phyloP scores from a whole-genome alignment of 1,139 yeast species.

The Protomyces lactucae-debilis region DNA sequence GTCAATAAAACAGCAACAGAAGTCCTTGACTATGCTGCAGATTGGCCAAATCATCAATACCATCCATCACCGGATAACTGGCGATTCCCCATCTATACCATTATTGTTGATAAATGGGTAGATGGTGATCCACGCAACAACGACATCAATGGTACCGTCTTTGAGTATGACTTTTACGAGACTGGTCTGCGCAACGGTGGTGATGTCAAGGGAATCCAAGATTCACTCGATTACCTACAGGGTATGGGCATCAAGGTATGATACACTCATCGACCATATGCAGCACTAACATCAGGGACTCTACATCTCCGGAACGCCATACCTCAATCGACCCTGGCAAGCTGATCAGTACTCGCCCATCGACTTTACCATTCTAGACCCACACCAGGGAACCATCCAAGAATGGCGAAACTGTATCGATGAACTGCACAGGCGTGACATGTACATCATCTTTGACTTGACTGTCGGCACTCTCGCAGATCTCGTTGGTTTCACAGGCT shows the following conservation, averaged over 20 bases:
- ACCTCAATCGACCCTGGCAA: constrained; percentile 28
- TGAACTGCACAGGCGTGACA: constrained; percentile 25
- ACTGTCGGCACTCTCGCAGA: constrained; percentile 29
- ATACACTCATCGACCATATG: background rate
- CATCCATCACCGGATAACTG: constrained; percentile 27
- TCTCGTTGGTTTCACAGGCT: constrained; percentile 28
- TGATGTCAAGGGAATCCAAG: constrained; percentile 26
- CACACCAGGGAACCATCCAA: constrained; percentile 26
- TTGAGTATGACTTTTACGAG: constrained; percentile 27
- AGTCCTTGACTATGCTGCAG: constrained; percentile 25
- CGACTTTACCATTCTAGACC: constrained; percentile 28
- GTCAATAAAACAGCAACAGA: constrained; percentile 19
- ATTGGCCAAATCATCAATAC: constrained; percentile 24
- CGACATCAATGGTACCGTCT: constrained; percentile 27
- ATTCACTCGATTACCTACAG: constrained; percentile 28
- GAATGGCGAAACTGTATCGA: constrained; percentile 28
- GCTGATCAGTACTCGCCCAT: constrained; percentile 30
- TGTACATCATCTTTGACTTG: constrained; percentile 28
- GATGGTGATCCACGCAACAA: constrained; percentile 29
- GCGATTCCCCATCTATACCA: constrained; percentile 28
- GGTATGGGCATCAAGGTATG: constrained; percentile 33
- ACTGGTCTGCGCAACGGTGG: constrained; percentile 29
- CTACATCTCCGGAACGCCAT: constrained; percentile 30
- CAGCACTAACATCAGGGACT: constrained; percentile 10
- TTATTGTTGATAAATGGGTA: constrained; percentile 28